These are phyloP conservation scores for Geotrichum fermentans DNA, from an alignment of 1,139 yeast species.

Conservation along the genomic window DNA sequence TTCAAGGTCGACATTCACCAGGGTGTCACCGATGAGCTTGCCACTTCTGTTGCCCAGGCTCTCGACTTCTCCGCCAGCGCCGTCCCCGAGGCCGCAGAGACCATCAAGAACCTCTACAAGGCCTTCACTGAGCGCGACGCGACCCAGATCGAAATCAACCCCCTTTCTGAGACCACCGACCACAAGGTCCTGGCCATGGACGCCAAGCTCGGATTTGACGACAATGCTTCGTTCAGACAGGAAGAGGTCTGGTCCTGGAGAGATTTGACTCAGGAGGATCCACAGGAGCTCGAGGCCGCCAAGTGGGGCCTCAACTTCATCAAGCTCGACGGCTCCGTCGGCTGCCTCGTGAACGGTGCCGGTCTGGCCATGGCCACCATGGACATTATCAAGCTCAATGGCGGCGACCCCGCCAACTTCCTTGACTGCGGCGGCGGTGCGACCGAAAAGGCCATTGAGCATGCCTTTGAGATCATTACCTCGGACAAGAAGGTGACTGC, in stretches of 20 bases:
- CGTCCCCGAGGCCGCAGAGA: conserved; percentile 78
- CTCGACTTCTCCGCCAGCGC: conserved; percentile 81
- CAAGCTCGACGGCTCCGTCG: conserved; percentile 96
- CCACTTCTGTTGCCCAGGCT: conserved; percentile 67
- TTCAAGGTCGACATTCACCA: conserved; percentile 70
- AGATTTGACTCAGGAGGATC: conserved; percentile 96
- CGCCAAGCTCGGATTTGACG: conserved; percentile 97
- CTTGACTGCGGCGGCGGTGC: conserved; percentile 99
- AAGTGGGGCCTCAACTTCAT: conserved; percentile 89
- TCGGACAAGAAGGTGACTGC: conserved; percentile 89
- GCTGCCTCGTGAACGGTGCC: conserved; percentile 98
- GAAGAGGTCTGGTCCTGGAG: conserved; percentile 93
- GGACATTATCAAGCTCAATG: conserved; percentile 97
- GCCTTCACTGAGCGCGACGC: conserved; percentile 89
- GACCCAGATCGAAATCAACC: conserved; percentile 97
- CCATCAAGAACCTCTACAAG: conserved; percentile 81
- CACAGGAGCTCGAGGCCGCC: conserved; percentile 91
- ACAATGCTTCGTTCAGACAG: conserved; percentile 93
- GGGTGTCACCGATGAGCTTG: conserved; percentile 78
- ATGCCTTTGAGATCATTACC: conserved; percentile 90
- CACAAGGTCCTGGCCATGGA: conserved; percentile 95
- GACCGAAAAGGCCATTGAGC: conserved; percentile 95
- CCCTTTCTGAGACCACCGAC: conserved; percentile 89
- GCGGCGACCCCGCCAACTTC: conserved; percentile 98
- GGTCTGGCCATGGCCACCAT: conserved; percentile 99